phyloP scores from a whole-genome alignment of 108 stramenopile species.

The Cylindrotheca closterium region DNA sequence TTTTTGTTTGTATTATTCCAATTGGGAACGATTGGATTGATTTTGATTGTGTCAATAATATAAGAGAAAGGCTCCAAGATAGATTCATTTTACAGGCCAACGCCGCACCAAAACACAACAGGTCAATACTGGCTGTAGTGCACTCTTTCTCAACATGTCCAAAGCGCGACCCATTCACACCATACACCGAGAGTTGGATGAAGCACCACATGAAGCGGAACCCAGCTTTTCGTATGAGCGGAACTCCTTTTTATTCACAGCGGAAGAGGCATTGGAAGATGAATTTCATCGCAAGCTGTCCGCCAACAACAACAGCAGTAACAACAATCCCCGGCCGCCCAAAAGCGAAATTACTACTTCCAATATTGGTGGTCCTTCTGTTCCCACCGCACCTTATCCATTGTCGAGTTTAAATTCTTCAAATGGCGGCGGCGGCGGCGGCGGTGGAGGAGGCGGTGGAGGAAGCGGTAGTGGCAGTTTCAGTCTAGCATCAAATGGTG shows the following conservation, averaged over 20 bases:
- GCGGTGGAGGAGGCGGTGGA: background rate
- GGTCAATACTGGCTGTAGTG: too few species aligned
- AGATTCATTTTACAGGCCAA: too few species aligned
- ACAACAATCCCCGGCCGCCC: background rate
- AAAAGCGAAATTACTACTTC: background rate
- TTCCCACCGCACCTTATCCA: background rate
- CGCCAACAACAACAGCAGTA: conserved; percentile 7
- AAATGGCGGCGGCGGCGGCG: background rate
- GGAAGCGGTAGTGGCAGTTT: background rate
- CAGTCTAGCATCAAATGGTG: conserved; percentile 1
- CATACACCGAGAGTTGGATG: conserved; percentile 20
- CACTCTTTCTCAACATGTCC: too few species aligned
- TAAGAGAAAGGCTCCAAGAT: too few species aligned
- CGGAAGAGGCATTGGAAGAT: conserved; percentile 40
- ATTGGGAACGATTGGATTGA: too few species aligned
- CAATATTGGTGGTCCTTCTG: background rate
- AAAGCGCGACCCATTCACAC: conserved; percentile 39
- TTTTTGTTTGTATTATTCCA: too few species aligned
- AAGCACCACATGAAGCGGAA: conserved; percentile 53
- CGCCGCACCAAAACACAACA: too few species aligned
- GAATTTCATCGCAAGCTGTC: conserved; percentile 42
- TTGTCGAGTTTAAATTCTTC: background rate
- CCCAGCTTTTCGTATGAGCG: conserved; percentile 48
- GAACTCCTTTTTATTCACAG: conserved; percentile 10
- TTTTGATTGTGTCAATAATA: too few species aligned